phyloP scores from a whole-genome alignment of 176 grass and related monocot genomes.

The Rhynchospora tenuis region DNA sequence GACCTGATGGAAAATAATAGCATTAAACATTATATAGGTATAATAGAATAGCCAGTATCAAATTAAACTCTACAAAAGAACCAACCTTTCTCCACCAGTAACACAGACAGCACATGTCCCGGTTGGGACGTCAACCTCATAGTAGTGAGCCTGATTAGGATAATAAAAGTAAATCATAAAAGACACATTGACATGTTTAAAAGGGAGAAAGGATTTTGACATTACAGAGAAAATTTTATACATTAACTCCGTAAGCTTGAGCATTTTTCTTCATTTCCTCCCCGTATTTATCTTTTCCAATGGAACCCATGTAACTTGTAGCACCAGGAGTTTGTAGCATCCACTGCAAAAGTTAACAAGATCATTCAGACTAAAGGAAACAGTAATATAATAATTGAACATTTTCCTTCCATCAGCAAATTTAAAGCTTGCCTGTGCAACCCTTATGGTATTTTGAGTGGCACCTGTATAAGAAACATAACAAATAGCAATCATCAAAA shows the following conservation, averaged over 20 bases:
- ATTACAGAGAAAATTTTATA: conserved; percentile 30
- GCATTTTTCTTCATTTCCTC: conserved; percentile 94
- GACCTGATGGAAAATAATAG: conserved; percentile 57
- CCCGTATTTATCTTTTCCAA: conserved; percentile 95
- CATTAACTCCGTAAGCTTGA: conserved; percentile 65
- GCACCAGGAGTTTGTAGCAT: conserved; percentile 92
- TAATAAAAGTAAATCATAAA: conserved; percentile 20
- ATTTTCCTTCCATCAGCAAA: background rate
- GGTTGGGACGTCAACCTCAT: conserved; percentile 76
- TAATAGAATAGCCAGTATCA: background rate
- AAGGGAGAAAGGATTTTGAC: background rate
- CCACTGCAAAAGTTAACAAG: conserved; percentile 67
- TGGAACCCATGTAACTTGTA: conserved; percentile 93
- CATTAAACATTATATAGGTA: background rate
- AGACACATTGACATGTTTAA: background rate
- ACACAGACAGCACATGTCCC: conserved; percentile 97
- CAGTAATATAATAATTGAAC: background rate
- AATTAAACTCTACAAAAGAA: conserved; percentile 10
- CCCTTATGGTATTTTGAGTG: conserved; percentile 95
- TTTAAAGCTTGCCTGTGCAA: conserved; percentile 73
- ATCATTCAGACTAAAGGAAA: background rate
- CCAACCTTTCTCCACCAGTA: conserved; percentile 90
- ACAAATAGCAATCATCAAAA: conserved; percentile 20
- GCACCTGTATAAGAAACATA: conserved; percentile 50
- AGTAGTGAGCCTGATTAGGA: conserved; percentile 69